A percentile compares a stretch with the other conserved stretches of the same genome.
Evolutionary conservation across 2,329 filamentous ascomycete genomes (phyloP).

Genomic region (Exophiala sp.): DNA sequence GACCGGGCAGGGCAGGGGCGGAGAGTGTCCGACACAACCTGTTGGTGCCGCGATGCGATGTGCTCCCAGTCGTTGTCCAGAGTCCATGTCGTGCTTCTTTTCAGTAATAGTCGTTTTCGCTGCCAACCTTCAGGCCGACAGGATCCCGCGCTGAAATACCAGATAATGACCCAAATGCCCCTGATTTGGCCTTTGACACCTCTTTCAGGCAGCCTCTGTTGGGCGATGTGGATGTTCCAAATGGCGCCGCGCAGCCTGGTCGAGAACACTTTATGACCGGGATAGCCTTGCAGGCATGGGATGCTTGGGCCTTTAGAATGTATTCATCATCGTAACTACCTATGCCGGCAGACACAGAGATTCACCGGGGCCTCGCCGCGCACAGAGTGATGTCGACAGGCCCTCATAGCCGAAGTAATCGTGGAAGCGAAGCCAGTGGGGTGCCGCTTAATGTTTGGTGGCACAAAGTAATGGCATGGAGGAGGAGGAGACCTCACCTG

Average conservation of each 20-base stretch:
- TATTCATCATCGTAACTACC: neutral
- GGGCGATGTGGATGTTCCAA: neutral
- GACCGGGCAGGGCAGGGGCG: neutral
- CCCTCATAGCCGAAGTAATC: no score
- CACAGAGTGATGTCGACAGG: no score
- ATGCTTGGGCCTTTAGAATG: neutral
- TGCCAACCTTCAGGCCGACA: no score
- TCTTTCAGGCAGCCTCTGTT: neutral
- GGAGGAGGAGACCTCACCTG: neutral
- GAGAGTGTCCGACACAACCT: neutral
- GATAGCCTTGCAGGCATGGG: neutral
- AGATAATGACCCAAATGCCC: neutral
- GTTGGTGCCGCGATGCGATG: neutral
- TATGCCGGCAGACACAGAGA: neutral
- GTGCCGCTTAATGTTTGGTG: neutral
- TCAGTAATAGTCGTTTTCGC: neutral
- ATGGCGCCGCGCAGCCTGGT: neutral
- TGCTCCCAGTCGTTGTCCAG: no score
- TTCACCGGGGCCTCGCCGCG: neutral
- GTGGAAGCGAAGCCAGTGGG: neutral
- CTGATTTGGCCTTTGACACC: neutral
- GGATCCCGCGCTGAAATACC: neutral
- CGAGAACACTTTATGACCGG: neutral
- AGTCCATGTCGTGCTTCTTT: neutral
- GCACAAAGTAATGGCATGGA: neutral